Evolutionary conservation across 768 basidiomycete species (phyloP).

Genomic region (Boletus tomentosulus): DNA sequence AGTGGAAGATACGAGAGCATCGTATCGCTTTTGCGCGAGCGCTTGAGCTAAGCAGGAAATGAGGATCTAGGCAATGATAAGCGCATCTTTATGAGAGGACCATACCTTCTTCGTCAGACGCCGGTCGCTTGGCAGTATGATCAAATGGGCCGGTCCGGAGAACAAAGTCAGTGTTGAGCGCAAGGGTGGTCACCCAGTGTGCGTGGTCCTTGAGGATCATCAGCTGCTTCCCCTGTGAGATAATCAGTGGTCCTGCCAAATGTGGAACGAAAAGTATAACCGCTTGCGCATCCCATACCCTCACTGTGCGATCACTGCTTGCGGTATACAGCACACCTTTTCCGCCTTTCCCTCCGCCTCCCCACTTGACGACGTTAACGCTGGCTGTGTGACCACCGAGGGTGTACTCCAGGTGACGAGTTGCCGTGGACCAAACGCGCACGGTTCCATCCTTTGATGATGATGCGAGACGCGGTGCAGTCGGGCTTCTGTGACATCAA

Average conservation of each 20-base stretch:
- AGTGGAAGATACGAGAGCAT: conserved; percentile 51
- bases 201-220: conserved; percentile 92
- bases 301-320: conserved; percentile 89
- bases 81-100: background rate
- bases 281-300: conserved; percentile 87
- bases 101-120: conserved; percentile 79
- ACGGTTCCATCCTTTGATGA: conserved; percentile 96
- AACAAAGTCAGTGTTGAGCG: conserved; percentile 93
- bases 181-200: conserved; percentile 97
- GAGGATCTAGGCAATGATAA: background rate
- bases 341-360: conserved; percentile 67
- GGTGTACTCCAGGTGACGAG: conserved; percentile 70
- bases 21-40: conserved; percentile 75
- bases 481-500: conserved; percentile 54
- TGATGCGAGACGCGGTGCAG: conserved; percentile 82
- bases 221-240: conserved; percentile 70
- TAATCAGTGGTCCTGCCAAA: conserved; percentile 2
- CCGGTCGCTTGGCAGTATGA: conserved; percentile 74
- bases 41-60: conserved; percentile 54
- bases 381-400: conserved; percentile 92
- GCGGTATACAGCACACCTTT: conserved; percentile 88
- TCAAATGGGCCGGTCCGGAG: conserved; percentile 94
- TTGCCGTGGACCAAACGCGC: conserved; percentile 83
- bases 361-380: conserved; percentile 96
- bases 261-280: conserved; percentile 38